A percentile compares a stretch with the other conserved stretches of the same genome.
phyloP scores from a whole-genome alignment of 495 filamentous ascomycete species.

The Neurospora tetrasperma region DNA sequence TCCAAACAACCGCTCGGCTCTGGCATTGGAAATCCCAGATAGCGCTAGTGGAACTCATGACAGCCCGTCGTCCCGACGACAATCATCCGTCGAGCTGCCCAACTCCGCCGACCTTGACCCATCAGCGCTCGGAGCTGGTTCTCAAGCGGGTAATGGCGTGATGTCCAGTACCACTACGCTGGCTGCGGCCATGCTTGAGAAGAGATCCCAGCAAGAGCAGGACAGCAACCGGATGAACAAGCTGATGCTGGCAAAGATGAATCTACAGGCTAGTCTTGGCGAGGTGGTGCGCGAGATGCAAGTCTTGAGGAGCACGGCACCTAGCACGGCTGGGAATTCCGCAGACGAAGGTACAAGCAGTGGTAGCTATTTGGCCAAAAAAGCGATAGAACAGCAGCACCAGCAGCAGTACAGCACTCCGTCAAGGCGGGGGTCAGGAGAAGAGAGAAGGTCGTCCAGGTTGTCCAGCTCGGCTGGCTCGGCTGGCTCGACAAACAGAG shows the following conservation, averaged over 20 bases:
- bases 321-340: conserved; percentile 30
- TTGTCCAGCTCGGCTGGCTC: conserved; percentile 3
- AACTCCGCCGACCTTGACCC: conserved; percentile 54
- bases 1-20: conserved; percentile 21
- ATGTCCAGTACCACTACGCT: conserved; percentile 71
- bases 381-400: neutral
- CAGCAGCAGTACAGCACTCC: neutral
- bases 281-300: conserved; percentile 80
- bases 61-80: conserved; percentile 20
- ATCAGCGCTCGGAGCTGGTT: conserved; percentile 33
- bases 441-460: neutral
- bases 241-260: conserved; percentile 86
- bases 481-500: conserved; percentile 1
- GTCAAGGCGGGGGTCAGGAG: neutral
- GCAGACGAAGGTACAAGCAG: conserved; percentile 25
- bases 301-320: conserved; percentile 38
- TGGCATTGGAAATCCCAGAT: conserved; percentile 22
- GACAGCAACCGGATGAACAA: conserved; percentile 62
- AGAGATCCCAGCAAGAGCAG: conserved; percentile 31
- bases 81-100: conserved; percentile 53
- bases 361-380: conserved; percentile 1
- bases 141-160: conserved; percentile 26
- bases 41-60: neutral
- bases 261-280: conserved; percentile 74
- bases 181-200: conserved; percentile 40